A percentile compares a stretch with the other conserved stretches of the same genome.
phyloP scores from a whole-genome alignment of 192 early-diverging fungal genomes.

The Coemansia nantahalensis region DNA sequence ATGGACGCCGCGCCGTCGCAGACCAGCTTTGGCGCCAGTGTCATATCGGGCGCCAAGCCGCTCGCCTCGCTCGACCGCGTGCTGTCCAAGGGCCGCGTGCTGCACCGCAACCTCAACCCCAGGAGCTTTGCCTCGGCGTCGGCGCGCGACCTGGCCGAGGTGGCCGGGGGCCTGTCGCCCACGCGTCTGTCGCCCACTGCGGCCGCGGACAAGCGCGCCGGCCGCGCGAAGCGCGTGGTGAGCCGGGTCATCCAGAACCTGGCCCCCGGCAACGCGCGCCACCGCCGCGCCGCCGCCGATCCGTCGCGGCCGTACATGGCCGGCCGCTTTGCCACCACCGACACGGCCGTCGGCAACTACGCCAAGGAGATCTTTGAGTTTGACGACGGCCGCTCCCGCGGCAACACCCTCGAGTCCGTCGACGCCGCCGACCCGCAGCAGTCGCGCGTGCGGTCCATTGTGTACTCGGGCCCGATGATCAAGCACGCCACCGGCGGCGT shows the following conservation, averaged over 20 bases:
- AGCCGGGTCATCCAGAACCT: constrained; percentile 29
- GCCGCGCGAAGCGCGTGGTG: constrained; percentile 43
- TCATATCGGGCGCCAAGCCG: constrained; percentile 6
- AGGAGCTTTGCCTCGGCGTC: constrained; percentile 2
- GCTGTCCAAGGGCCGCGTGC: constrained; percentile 26
- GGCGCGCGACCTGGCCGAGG: constrained; percentile 21
- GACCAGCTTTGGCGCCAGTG: constrained; percentile 2
- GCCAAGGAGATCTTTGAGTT: constrained; percentile 38
- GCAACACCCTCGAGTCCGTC: constrained; percentile 23
- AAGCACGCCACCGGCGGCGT: constrained; percentile 37
- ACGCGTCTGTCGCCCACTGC: not conserved
- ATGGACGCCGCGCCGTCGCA: constrained; percentile 6
- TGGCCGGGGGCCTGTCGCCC: constrained; percentile 3
- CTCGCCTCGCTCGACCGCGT: constrained; percentile 27
- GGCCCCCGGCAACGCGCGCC: constrained; percentile 9
- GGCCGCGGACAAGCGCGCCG: constrained; percentile 2
- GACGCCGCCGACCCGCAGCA: constrained; percentile 9
- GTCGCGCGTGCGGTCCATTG: constrained; percentile 34
- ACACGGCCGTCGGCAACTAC: constrained; percentile 38
- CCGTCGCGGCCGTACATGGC: constrained; percentile 24
- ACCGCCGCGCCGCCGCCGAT: too few species aligned
- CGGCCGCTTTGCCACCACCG: constrained; percentile 40
- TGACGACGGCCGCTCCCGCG: constrained; percentile 11
- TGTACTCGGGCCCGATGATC: constrained; percentile 45
- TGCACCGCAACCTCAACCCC: constrained; percentile 23